A percentile compares a stretch with the other conserved stretches of the same genome.
Conservation (phyloP, 106 monocot species). For the Dactylorhiza incarnata region DNA sequence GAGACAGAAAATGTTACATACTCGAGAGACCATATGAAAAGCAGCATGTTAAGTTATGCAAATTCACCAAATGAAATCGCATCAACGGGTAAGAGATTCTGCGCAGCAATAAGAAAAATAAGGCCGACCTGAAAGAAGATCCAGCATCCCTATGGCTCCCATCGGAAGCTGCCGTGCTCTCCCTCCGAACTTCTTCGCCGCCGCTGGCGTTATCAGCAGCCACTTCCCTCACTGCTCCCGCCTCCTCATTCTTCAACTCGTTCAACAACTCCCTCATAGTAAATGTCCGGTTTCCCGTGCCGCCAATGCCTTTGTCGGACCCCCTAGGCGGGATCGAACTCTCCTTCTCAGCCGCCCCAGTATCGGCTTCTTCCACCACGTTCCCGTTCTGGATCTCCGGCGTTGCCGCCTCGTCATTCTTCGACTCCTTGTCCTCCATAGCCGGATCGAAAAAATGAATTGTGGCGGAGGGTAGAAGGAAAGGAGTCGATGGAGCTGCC, state of each 20-base stretch:
- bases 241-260: constrained; percentile 53
- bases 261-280: constrained; percentile 79
- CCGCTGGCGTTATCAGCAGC: constrained; percentile 10
- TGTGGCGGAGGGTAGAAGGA: too few species aligned
- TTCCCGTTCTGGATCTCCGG: neutral
- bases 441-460: neutral
- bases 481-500: neutral
- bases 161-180: constrained; percentile 12
- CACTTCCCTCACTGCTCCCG: constrained; percentile 17
- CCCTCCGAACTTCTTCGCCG: constrained; percentile 2
- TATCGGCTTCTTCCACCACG: neutral
- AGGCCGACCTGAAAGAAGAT: constrained; percentile 14
- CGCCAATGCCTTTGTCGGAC: neutral
- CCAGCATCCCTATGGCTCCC: constrained; percentile 14
- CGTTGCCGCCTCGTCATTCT: neutral
- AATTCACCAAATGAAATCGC: neutral
- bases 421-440: constrained; percentile 1
- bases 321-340: neutral
- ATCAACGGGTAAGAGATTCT: neutral
- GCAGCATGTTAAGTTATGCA: neutral
- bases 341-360: neutral
- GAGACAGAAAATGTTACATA: neutral
- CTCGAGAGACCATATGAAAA: neutral
- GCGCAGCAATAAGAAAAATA: neutral
- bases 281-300: constrained; percentile 34